A percentile compares a stretch with the other conserved stretches of the same genome.
These are phyloP conservation scores for Cokeromyces recurvatus DNA, from an alignment of 371 early-diverging fungal species.

Conservation along the genomic window DNA sequence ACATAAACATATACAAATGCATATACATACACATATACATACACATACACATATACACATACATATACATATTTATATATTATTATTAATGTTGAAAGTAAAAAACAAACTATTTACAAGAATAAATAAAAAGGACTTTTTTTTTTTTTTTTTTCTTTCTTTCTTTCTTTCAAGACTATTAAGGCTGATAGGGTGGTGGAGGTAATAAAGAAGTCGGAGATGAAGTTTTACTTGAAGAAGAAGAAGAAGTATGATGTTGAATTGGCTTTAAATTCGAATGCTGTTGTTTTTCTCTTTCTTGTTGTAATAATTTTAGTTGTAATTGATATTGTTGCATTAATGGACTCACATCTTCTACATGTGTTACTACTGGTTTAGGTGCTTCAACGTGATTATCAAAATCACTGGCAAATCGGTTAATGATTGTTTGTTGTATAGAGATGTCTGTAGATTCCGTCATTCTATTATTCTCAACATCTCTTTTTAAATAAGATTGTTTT, in stretches of 20 bases:
- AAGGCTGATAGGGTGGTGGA: constrained; percentile 21
- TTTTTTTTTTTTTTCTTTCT: no score
- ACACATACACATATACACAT: no score
- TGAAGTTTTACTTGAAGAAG: constrained; percentile 1
- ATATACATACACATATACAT: no score
- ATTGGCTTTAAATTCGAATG: not conserved
- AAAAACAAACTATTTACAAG: no score
- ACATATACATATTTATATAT: no score
- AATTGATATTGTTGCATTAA: constrained; percentile 22
- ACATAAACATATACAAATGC: no score
- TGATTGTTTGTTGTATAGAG: not conserved
- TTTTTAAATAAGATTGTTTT: constrained; percentile 1
- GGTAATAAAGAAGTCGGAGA: no score
- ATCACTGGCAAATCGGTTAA: constrained; percentile 19
- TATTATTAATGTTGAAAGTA: no score
- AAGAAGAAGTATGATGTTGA: constrained; percentile 5
- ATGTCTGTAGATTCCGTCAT: no score
- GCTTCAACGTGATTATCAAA: constrained; percentile 7
- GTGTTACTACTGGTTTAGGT: constrained; percentile 3
- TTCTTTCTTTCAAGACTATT: no score
- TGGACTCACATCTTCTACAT: constrained; percentile 10
- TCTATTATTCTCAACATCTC: no score
- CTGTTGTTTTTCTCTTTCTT: constrained; percentile 7
- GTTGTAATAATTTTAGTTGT: constrained; percentile 13
- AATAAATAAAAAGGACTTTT: no score